Conservation (phyloP, 192 early-diverging fungal genomes). For the Kickxella alabastrina region DNA sequence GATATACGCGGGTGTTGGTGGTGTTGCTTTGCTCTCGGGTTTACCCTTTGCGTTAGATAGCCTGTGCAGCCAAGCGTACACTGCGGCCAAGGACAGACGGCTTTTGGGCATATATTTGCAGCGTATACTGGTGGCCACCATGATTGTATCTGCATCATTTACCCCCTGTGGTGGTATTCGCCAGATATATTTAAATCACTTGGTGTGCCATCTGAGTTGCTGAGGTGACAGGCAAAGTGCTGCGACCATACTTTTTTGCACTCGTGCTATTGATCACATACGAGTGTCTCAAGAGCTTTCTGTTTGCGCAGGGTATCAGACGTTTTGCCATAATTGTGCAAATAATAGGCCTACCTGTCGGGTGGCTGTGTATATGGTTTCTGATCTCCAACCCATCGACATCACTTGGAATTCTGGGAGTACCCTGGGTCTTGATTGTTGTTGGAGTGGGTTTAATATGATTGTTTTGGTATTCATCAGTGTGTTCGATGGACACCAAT, state of each 20-base stretch:
- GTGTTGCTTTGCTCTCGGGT: conserved; percentile 62
- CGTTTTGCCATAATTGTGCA: conserved; percentile 70
- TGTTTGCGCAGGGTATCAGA: conserved; percentile 91
- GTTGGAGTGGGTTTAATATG: conserved; percentile 55
- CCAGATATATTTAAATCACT: conserved; percentile 20
- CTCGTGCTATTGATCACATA: conserved; percentile 66
- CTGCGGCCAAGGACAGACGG: conserved; percentile 59
- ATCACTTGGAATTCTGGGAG: conserved; percentile 67
- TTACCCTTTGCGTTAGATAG: conserved; percentile 72
- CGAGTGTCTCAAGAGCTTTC: conserved; percentile 80
- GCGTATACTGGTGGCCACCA: conserved; percentile 72
- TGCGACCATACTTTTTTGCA: conserved; percentile 65
- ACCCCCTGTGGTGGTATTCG: conserved; percentile 55
- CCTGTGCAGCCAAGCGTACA: conserved; percentile 69
- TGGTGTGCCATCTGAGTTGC: conserved; percentile 65
- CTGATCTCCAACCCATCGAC: conserved; percentile 58
- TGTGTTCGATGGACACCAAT: conserved; percentile 60
- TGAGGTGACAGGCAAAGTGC: conserved; percentile 58
- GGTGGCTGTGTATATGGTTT: conserved; percentile 70
- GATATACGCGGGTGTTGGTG: conserved; percentile 69
- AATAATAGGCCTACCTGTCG: conserved; percentile 64
- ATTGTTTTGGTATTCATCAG: conserved; percentile 51
- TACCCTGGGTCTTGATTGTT: conserved; percentile 59
- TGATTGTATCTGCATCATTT: conserved; percentile 62
- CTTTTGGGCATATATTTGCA: conserved; percentile 69